Percentiles rank a stretch among this genome's conserved stretches.
Evolutionary conservation across 1,139 yeast species (phyloP).

Genomic region (Ashbya aceris): DNA sequence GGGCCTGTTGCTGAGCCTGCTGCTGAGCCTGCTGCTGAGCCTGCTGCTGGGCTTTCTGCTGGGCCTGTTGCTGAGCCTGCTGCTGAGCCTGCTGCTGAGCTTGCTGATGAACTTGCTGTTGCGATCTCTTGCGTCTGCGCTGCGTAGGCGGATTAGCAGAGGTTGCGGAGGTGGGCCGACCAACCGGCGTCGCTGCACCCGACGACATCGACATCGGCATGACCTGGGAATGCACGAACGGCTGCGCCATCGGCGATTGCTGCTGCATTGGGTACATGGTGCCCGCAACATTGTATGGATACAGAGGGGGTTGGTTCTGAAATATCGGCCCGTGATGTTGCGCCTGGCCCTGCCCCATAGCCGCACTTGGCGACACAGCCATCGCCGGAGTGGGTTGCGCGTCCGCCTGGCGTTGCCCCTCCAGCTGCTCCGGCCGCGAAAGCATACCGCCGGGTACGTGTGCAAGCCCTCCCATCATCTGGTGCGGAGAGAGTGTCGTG

Average conservation of each 20-base stretch:
- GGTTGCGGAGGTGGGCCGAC: constrained; percentile 15
- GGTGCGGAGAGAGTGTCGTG: background rate
- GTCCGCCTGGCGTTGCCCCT: background rate
- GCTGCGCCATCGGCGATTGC: constrained; percentile 3
- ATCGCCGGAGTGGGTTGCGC: background rate
- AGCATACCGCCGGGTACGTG: background rate
- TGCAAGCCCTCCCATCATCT: background rate
- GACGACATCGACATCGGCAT: constrained; percentile 5
- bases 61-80: constrained; percentile 24
- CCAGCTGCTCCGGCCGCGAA: constrained; percentile 2
- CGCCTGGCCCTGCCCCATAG: constrained; percentile 1
- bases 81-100: constrained; percentile 25
- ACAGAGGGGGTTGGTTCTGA: background rate
- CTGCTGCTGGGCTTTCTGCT: constrained; percentile 24
- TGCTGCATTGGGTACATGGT: constrained; percentile 1
- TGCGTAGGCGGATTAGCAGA: constrained; percentile 12
- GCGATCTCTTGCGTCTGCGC: constrained; percentile 8
- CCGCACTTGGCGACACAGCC: background rate
- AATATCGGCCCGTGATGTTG: constrained; percentile 9
- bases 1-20: constrained; percentile 6
- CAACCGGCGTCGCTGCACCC: constrained; percentile 19
- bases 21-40: constrained; percentile 10
- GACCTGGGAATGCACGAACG: constrained; percentile 1
- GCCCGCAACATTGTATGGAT: constrained; percentile 1
- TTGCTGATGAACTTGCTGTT: constrained; percentile 23